Evolutionary conservation across 2,329 filamentous ascomycete species (phyloP).

Genomic region (Fusarium heterosporum): DNA sequence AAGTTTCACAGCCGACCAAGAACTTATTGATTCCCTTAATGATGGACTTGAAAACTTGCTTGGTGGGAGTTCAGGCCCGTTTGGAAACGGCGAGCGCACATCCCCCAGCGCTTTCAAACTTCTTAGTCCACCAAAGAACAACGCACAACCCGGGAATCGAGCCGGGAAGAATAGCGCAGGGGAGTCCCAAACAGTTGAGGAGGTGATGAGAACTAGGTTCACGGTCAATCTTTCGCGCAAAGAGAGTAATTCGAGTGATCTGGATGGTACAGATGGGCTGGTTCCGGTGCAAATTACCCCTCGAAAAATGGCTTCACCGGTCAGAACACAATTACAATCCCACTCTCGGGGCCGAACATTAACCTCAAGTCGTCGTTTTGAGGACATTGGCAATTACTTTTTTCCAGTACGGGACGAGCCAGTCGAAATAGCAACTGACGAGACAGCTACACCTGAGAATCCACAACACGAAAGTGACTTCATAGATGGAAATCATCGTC

Average conservation of each 20-base stretch:
- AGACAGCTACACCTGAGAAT: constrained; percentile 48
- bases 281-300: constrained; percentile 46
- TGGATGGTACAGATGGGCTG: constrained; percentile 33
- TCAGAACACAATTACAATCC: constrained; percentile 7
- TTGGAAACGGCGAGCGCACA: background rate
- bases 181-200: constrained; percentile 12
- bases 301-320: constrained; percentile 14
- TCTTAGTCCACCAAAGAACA: constrained; percentile 2
- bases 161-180: background rate
- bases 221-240: constrained; percentile 51
- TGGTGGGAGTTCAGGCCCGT: background rate
- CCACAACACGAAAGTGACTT: constrained; percentile 13
- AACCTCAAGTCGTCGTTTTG: constrained; percentile 22
- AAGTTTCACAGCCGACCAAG: constrained; percentile 3
- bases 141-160: background rate
- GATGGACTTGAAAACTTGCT: constrained; percentile 16
- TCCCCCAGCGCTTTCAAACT: background rate
- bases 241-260: constrained; percentile 50
- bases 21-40: constrained; percentile 28
- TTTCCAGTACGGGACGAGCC: constrained; percentile 36
- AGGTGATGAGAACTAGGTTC: constrained; percentile 47
- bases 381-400: constrained; percentile 51
- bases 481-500: constrained; percentile 23
- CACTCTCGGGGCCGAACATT: constrained; percentile 4
- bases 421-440: constrained; percentile 53